Base-by-base conservation (phyloP, 768 basidiomycete genomes). In the Artomyces pyxidatus region DNA sequence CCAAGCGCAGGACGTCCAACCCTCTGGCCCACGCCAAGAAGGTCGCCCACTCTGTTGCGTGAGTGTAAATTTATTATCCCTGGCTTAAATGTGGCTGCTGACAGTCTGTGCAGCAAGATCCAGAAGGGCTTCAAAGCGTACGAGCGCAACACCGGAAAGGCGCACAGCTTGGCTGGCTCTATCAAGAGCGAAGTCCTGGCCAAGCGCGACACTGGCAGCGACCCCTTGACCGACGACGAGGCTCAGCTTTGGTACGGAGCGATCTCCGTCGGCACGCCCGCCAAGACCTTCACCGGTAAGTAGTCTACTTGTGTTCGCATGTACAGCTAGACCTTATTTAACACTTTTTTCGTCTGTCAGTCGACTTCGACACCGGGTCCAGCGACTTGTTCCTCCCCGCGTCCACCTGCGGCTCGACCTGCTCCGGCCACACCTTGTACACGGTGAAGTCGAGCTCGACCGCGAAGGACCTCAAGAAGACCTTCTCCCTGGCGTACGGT, bases 241-340 rank as follows among this genome's bases (percentile, higher is more conserved):
- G 26, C 14, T 3, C 37, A n/a, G 4, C 38, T 51, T 11, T 54
- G 53, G 53, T 51, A 39, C 26, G 50, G 53, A 12, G 28, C n/a
- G 14, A 48, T 51, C 19, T 16, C 37, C 11, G 50, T 51, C 25
- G 53, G 53, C 3, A 48, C 40, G 3, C 53, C 45, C 5, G 12
- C 45, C 9, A 17, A 37, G 19, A n/a, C 10, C 14, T 54, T 42
- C 45, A 51, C 47, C 11, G 42, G 42, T 41, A 14, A 37, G 46
- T 47, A 16, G 3, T 39, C 14, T n/a, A 10, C 12, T 22, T 8
- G 14, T 12, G 2, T 3, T 3, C 17, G 17, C 6, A 14, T 4
- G 32, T 8, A 17, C 14, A 35, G 17, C 14, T 17, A 35, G 32
- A 3, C 32, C 17, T 12, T 12, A 12, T 35, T 12, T 14, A 14